These are phyloP conservation scores for Gossypium herbaceum DNA, from an alignment of 345 rosid genomes.

Conservation along the genomic window DNA sequence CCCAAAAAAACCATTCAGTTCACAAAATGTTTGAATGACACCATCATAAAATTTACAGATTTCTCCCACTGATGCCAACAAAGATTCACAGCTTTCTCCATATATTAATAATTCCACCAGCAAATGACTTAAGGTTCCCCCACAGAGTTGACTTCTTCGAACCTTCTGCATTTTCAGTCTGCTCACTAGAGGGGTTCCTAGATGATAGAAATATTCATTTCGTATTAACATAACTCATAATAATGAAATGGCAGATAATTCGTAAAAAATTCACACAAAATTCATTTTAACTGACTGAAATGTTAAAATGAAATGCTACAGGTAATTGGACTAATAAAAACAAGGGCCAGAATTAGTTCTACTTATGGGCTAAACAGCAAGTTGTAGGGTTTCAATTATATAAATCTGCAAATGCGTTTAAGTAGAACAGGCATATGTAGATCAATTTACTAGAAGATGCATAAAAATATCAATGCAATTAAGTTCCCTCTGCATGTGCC, in stretches of 20 bases:
- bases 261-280: not conserved
- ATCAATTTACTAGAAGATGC: not conserved
- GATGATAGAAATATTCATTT: not conserved
- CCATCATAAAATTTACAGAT: not conserved
- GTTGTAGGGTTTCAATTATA: not conserved
- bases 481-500: not conserved
- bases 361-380: not conserved
- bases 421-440: not conserved
- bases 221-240: not conserved
- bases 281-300: not conserved
- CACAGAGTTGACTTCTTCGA: constrained; percentile 28
- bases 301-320: not conserved
- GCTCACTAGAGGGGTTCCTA: not conserved
- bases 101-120: constrained; percentile 27
- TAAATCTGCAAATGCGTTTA: not conserved
- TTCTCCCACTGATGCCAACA: not conserved
- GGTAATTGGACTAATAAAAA: not conserved
- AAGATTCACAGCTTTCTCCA: constrained; percentile 34
- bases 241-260: not conserved
- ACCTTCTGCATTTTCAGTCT: constrained; percentile 12
- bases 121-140: constrained; percentile 41
- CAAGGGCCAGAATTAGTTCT: not conserved
- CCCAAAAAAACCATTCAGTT: not conserved
- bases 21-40: not conserved
- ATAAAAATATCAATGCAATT: not conserved